Conservation (phyloP, 2,329 filamentous ascomycete species). For the Neurospora sp. region DNA sequence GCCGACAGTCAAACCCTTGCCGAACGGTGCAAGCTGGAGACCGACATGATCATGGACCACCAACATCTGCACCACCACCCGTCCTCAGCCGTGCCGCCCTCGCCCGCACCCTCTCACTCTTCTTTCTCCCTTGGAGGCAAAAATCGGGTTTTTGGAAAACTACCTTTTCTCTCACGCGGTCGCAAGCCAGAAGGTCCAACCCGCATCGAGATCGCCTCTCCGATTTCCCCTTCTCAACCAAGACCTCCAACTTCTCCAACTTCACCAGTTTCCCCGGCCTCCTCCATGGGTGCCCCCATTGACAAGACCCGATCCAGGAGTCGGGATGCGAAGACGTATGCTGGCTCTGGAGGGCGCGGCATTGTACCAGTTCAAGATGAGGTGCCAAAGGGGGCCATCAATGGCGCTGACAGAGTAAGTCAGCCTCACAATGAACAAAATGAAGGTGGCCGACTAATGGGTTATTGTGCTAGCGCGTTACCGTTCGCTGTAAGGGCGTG, state of each 20-base stretch:
- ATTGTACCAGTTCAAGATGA: conserved; percentile 44
- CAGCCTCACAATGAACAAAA: not conserved
- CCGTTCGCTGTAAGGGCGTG: conserved; percentile 61
- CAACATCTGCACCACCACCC: conserved; percentile 27
- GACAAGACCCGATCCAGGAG: conserved; percentile 1
- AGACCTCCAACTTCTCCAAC: conserved; percentile 1
- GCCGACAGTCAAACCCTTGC: conserved; percentile 34
- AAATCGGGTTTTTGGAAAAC: conserved; percentile 37
- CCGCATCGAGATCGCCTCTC: conserved; percentile 1
- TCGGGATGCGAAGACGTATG: not conserved
- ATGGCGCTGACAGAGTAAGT: conserved; percentile 65
- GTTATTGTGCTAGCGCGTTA: conserved; percentile 43
- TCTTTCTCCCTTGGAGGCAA: conserved; percentile 20
- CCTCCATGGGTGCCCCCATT: conserved; percentile 22
- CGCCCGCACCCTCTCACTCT: conserved; percentile 5
- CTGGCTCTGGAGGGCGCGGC: conserved; percentile 3
- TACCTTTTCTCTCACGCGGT: conserved; percentile 34
- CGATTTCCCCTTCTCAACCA: not conserved
- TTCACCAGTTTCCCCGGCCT: conserved; percentile 18
- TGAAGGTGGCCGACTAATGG: not conserved
- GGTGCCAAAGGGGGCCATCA: conserved; percentile 71
- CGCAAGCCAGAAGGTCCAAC: conserved; percentile 25
- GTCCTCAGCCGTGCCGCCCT: conserved; percentile 13
- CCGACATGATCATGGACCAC: conserved; percentile 18
- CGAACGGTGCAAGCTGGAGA: conserved; percentile 39